These are phyloP conservation scores for Quercus tomentella DNA, from an alignment of 331 rosid genomes.

Conservation along the genomic window DNA sequence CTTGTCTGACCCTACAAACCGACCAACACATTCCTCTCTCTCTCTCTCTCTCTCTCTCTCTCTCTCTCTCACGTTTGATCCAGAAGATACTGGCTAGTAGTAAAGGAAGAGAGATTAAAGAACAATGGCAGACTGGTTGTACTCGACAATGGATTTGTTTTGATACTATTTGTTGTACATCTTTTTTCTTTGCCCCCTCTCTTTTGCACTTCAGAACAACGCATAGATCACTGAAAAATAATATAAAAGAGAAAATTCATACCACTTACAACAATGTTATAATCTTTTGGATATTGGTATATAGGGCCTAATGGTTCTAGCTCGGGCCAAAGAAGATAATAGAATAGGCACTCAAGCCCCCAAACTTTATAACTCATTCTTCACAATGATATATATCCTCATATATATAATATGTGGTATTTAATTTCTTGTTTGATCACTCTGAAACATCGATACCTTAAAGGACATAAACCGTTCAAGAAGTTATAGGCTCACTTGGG, in stretches of 20 bases:
- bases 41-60: not conserved
- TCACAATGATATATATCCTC: not conserved
- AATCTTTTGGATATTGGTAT: no score
- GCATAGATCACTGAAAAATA: not conserved
- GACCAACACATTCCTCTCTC: not conserved
- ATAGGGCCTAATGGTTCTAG: no score
- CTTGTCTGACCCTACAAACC: slow-evolving; percentile 3
- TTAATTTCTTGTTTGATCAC: no score
- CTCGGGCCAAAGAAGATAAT: not conserved
- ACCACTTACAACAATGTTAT: not conserved
- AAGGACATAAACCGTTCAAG: no score
- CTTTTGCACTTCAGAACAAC: not conserved
- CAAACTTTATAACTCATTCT: not conserved
- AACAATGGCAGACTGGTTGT: not conserved
- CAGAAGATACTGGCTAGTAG: not conserved
- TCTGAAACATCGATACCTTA: no score
- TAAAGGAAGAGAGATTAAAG: not conserved
- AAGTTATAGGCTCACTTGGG: no score
- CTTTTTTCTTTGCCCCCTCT: not conserved
- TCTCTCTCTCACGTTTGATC: not conserved
- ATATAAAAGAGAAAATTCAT: not conserved
- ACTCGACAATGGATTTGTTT: not conserved
- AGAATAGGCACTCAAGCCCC: not conserved
- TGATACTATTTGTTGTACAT: not conserved
- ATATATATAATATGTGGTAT: no score